Evolutionary conservation across 2,329 filamentous ascomycete species (phyloP).

Genomic region (Zarea fungicola): DNA sequence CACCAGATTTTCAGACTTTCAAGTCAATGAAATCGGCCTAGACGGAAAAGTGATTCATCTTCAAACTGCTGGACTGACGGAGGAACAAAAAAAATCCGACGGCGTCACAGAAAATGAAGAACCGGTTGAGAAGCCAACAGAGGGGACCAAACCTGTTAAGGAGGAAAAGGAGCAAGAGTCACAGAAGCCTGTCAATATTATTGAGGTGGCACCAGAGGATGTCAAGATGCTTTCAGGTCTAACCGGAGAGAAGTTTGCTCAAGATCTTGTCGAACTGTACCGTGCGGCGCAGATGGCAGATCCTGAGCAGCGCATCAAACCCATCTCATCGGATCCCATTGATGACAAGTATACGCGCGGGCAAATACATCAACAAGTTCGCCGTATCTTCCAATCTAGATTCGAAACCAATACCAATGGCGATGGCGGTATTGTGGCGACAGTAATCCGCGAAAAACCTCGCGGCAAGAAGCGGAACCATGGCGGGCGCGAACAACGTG

Average conservation of each 20-base stretch:
- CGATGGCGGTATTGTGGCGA: constrained; percentile 58
- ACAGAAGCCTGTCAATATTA: constrained; percentile 16
- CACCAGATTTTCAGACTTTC: constrained; percentile 76
- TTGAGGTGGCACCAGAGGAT: constrained; percentile 28
- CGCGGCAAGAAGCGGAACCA: constrained; percentile 25
- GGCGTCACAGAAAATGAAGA: constrained; percentile 17
- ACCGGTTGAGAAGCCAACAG: constrained; percentile 13
- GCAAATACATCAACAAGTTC: constrained; percentile 56
- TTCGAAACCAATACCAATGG: constrained; percentile 67
- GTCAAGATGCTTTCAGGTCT: constrained; percentile 33
- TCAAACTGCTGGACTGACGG: constrained; percentile 35
- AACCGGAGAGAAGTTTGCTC: constrained; percentile 33
- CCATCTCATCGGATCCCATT: constrained; percentile 35
- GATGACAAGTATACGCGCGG: constrained; percentile 42
- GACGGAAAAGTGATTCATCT: constrained; percentile 74
- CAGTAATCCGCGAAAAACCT: constrained; percentile 48
- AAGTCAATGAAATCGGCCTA: constrained; percentile 81
- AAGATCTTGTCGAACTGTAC: constrained; percentile 38
- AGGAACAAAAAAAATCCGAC: constrained; percentile 15
- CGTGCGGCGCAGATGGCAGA: constrained; percentile 28
- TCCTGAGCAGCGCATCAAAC: constrained; percentile 23
- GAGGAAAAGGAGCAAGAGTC: constrained; percentile 16
- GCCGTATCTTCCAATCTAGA: constrained; percentile 71
- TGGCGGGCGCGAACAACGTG: constrained; percentile 15
- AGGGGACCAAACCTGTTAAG: constrained; percentile 16